Base-by-base conservation (phyloP, 768 basidiomycete species). In the Glaciozyma martinii region DNA sequence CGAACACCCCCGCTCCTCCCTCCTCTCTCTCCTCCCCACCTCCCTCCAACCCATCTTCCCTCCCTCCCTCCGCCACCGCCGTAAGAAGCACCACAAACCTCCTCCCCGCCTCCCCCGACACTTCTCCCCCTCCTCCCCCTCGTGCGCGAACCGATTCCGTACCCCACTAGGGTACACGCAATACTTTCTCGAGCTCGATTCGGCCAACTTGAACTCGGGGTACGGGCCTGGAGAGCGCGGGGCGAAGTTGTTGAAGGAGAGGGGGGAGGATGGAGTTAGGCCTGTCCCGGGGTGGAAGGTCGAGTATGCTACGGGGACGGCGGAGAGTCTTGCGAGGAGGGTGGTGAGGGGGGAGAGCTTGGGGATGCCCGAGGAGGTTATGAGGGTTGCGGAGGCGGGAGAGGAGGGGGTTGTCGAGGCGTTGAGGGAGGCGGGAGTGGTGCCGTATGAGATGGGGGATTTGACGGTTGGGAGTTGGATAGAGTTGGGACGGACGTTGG, bases 141-240 rank as follows among this genome's bases (percentile, higher is more conserved):
- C 87, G 30, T 80, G 88, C 63, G 79, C 72, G 42, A 92, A 91
- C 75, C 78, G 78, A 57, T 80, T 81, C 55, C 86, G 86, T 82
- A 83, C 84, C 13, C 86, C 88, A 6, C 78, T 92, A 49, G 89
- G 89, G 53, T 95, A 86, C 79, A 85, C 87, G 56, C 91, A 94
- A 82, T 90, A 89, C 70, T 71, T 71, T 71, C 47, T 70, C 55
- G 40, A 33, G 54, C 0, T 47, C 30, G 27, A 33, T 23, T 32
- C 37, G 47, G 54, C 32, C 12, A 47, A 65, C 32, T 62, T 59
- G 42, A 54, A 71, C 47, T 18, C 55, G 19, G 42, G 54, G 19
- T 55, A 55, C 32, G 53, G 37, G 6, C 32, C 40, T 0, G 53
- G n/a, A 10, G 44, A 53, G 85, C 86, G 0, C 62, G 76, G 89